phyloP scores from a whole-genome alignment of 176 grass and related monocot genomes.

The Dactylis glomerata region DNA sequence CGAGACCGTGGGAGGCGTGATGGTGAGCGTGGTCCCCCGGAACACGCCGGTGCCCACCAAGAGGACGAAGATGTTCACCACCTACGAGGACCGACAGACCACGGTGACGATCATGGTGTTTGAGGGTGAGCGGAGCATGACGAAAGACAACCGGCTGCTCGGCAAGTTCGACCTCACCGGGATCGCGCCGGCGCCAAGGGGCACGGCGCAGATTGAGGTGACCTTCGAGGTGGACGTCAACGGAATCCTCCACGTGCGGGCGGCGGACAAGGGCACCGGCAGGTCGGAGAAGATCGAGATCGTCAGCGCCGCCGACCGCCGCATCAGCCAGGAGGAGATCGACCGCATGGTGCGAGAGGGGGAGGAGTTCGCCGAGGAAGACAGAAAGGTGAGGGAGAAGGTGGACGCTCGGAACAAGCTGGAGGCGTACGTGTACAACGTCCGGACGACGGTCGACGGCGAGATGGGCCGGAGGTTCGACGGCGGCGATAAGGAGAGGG shows the following conservation, averaged over 20 bases:
- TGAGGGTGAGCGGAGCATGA: neutral
- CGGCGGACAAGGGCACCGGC: too few relatives aligned
- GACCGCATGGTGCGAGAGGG: neutral
- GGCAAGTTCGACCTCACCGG: neutral
- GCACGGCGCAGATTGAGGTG: neutral
- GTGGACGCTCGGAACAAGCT: neutral
- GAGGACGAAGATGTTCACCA: neutral
- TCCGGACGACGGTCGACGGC: neutral
- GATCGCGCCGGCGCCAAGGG: neutral
- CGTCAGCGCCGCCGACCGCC: too few relatives aligned
- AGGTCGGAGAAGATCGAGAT: too few relatives aligned
- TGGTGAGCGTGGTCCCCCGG: neutral
- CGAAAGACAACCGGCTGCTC: too few relatives aligned
- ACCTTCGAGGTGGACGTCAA: neutral
- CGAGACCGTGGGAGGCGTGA: neutral
- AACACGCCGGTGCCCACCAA: neutral
- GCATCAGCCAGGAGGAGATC: neutral
- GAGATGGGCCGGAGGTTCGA: conserved; percentile 17
- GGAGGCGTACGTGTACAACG: neutral
- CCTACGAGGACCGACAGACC: neutral
- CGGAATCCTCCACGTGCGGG: too few relatives aligned
- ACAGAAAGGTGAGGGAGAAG: neutral
- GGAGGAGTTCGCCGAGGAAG: neutral
- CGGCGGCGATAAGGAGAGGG: conserved; percentile 18
- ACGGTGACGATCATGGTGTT: neutral